These are phyloP conservation scores for Monilinia aucupariae DNA, from an alignment of 2,329 filamentous ascomycete genomes.

Conservation along the genomic window DNA sequence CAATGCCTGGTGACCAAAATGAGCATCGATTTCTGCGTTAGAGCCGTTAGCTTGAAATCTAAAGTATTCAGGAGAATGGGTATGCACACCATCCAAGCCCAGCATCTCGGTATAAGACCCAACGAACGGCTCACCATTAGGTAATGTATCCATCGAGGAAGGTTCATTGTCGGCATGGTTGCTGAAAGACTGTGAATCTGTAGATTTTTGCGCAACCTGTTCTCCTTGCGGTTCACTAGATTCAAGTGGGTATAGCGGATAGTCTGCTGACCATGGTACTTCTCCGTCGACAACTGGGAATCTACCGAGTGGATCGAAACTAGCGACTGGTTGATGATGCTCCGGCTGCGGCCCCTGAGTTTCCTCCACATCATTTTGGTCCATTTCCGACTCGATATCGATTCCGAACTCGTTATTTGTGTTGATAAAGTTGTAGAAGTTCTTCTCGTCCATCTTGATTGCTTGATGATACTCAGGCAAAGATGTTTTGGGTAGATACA, in stretches of 20 bases:
- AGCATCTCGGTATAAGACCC: not conserved
- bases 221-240: not conserved
- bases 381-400: not conserved
- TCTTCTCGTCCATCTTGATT: not conserved
- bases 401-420: no score
- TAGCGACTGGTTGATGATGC: not conserved
- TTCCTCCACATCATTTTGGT: not conserved
- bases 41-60: not conserved
- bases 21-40: not conserved
- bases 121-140: not conserved
- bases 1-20: rapidly evolving
- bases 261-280: not conserved
- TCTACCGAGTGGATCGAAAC: not conserved
- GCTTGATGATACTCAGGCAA: no score
- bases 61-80: no score
- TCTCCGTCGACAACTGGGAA: not conserved
- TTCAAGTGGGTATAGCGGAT: no score
- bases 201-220: not conserved
- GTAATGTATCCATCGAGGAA: not conserved
- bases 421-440: not conserved
- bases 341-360: not conserved
- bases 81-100: not conserved
- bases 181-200: not conserved
- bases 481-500: not conserved
- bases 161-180: not conserved